phyloP scores from a whole-genome alignment of 345 rosid species.

The Cardamine resedifolia region DNA sequence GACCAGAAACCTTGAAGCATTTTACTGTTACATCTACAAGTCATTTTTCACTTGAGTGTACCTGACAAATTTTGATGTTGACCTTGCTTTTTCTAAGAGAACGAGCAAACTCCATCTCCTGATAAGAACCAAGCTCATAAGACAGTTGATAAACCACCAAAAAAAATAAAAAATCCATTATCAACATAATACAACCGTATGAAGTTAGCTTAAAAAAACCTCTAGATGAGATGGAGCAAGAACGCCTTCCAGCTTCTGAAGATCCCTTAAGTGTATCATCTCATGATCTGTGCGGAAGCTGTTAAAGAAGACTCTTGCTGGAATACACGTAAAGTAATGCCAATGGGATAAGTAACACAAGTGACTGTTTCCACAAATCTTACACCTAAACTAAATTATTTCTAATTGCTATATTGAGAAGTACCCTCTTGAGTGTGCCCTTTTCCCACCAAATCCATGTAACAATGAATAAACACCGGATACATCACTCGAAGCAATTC shows the following conservation, averaged over 20 bases:
- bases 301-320: conserved; percentile 77
- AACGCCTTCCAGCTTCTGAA: conserved; percentile 93
- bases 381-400: not conserved
- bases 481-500: conserved; percentile 95
- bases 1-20: conserved; percentile 18
- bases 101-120: conserved; percentile 99
- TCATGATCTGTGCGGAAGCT: conserved; percentile 87
- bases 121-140: conserved; percentile 25
- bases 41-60: conserved; percentile 25
- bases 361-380: not conserved
- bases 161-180: not conserved
- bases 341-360: conserved; percentile 3
- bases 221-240: conserved; percentile 90
- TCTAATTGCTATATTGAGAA: not conserved
- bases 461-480: conserved; percentile 91
- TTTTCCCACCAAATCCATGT: conserved; percentile 87
- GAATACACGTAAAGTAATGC: conserved; percentile 15
- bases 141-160: not conserved
- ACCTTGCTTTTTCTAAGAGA: conserved; percentile 82
- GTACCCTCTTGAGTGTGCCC: conserved; percentile 83
- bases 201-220: conserved; percentile 48
- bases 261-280: conserved; percentile 80
- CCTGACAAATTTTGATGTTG: conserved; percentile 93
- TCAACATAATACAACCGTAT: not conserved
- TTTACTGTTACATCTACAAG: conserved; percentile 2